Base-by-base conservation (phyloP, 345 rosid genomes). In the Melastoma malabathricum region DNA sequence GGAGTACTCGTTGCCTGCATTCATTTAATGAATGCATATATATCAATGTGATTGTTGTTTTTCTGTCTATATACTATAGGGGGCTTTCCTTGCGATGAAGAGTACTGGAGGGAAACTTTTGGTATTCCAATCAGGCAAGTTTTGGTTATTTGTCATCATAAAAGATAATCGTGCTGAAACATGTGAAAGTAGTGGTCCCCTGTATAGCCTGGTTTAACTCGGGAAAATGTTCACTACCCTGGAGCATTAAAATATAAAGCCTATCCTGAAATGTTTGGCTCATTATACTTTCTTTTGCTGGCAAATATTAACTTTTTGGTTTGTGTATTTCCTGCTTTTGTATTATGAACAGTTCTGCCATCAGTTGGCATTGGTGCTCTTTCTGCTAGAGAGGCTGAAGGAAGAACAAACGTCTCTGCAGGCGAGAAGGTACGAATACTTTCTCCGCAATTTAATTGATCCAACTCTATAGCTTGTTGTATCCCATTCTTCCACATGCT, bases 301-400 rank as follows among this genome's bases (percentile, higher is more conserved):
- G 12, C 41, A 7, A n/a, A 34, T 34, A 34, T 34, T 34, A 34
- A 34, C 41, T 34, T 12, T 1, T 12, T 9, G 41, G 1, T 34
- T 34, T 34, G 12, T 34, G 41, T 12, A 9, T 34, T 34, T 34
- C 9, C 41, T 34, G 10, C 38, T 12, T 7, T 34, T 18, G 46
- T 16, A 46, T 53, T 13, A 29, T 53, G 41, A 34, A 15, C 77
- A 87, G 98, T 87, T 44, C 70, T 92, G 73, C 98, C 96, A 47
- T 92, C 98, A n/a, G 80, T 74, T 68, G 98, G 98, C 45, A 57
- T 87, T 61, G 96, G 96, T 50, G 92, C 95, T 52, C 96, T 92
- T 64, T 82, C 95, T 62, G 80, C 88, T 46, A 81, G 98, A 73
- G 98, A 92, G 67, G 93, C 93, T 12, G 95, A 84, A 72, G 95